Evolutionary conservation across 2,329 filamentous ascomycete species (phyloP).

Genomic region (Calonectria naviculata): DNA sequence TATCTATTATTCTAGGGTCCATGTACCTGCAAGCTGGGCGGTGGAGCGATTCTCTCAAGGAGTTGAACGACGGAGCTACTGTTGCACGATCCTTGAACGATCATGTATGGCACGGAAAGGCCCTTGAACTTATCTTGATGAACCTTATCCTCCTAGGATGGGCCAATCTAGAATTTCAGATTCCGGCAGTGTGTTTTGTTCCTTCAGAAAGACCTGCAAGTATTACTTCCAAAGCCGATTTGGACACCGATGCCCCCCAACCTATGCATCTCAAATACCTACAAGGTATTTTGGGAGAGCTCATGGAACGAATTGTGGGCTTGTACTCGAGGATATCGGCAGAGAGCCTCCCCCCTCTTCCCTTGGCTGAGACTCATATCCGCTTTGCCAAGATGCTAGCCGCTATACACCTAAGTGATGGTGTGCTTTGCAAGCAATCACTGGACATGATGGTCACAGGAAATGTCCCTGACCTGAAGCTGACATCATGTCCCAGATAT

Average conservation of each 20-base stretch:
- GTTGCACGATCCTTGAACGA: conserved; percentile 85
- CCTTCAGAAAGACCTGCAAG: conserved; percentile 58
- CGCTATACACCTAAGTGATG: conserved; percentile 73
- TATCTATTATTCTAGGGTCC: conserved; percentile 83
- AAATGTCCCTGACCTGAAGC: conserved; percentile 60
- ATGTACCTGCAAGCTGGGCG: conserved; percentile 90
- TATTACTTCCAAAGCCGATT: conserved; percentile 46
- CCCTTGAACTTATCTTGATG: conserved; percentile 86
- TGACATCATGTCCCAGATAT: conserved; percentile 66
- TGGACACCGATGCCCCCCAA: conserved; percentile 53
- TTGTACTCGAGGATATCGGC: conserved; percentile 78
- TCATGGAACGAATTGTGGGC: conserved; percentile 79
- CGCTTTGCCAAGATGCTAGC: conserved; percentile 78
- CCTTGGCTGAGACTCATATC: conserved; percentile 79
- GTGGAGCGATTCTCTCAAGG: conserved; percentile 88
- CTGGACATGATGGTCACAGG: conserved; percentile 75
- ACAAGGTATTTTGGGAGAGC: conserved; percentile 73
- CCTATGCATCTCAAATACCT: conserved; percentile 66
- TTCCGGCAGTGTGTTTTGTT: conserved; percentile 68
- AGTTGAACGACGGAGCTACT: conserved; percentile 82
- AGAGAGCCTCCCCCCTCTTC: conserved; percentile 77
- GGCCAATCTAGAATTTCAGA: conserved; percentile 84
- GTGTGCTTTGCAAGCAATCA: conserved; percentile 69
- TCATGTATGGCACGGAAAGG: conserved; percentile 97
- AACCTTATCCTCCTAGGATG: conserved; percentile 87